Conservation (phyloP, 2,329 filamentous ascomycete species). For the Sporothrix globosa region DNA sequence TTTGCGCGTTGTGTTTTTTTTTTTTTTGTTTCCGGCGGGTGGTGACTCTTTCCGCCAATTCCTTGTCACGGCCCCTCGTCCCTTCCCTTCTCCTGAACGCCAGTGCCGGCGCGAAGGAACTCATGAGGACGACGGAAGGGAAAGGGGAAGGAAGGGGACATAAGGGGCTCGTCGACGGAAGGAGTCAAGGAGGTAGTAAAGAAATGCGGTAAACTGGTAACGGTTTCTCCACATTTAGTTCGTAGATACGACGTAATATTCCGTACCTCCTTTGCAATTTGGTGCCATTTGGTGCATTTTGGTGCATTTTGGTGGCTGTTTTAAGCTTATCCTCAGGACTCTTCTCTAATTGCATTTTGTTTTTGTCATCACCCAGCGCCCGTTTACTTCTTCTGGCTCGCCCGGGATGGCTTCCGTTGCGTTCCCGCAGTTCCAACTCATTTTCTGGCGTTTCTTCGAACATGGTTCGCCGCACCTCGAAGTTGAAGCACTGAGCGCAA, state of each 20-base stretch:
- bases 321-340: slow-evolving; percentile 4
- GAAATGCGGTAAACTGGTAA: not conserved
- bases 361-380: not conserved
- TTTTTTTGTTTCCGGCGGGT: not conserved
- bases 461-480: slow-evolving; percentile 14
- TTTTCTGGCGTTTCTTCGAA: not conserved
- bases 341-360: not conserved
- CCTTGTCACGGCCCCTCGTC: not conserved
- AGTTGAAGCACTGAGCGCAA: not conserved
- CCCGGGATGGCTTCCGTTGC: not conserved
- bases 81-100: not conserved
- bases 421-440: slow-evolving; percentile 19
- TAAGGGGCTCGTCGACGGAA: not conserved
- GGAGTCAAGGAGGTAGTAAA: not conserved
- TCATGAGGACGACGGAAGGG: not conserved
- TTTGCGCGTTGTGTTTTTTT: not conserved
- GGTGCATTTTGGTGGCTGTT: not conserved
- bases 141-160: not conserved
- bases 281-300: no score
- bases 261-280: no score
- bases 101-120: slow-evolving; percentile 10
- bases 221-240: not conserved
- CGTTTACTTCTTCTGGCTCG: not conserved
- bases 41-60: not conserved
- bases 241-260: not conserved